Base-by-base conservation (phyloP, 139 green algal genomes). In the Deuterostichococcus epilithicus region DNA sequence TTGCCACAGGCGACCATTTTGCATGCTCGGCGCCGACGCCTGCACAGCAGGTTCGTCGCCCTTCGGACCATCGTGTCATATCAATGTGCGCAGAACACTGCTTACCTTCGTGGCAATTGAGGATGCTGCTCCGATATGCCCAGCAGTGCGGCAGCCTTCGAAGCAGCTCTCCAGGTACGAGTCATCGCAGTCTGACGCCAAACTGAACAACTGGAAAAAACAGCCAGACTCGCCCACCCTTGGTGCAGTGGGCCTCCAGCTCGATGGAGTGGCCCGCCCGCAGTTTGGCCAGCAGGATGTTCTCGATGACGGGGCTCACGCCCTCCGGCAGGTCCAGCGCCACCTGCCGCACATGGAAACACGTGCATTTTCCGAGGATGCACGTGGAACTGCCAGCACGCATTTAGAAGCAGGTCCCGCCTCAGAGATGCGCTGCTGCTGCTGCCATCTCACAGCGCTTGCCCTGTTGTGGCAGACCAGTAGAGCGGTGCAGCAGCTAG, bases 1-100 rank as follows among this genome's bases (percentile, higher is more conserved):
- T 99, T 2, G 93, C 94, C 3, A 98, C 96, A 5, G 96, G 96
- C 0, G 91, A 97, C 93, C 94, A 99, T 86, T 99, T 99, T 68
- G 96, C 96, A 82, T 99, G 96, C 58, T 96, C 90, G 58, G 88
- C 88, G 20, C 96, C 96, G 0, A 89, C 75, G 20, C 94, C 81
- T 86, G 70, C 69, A 76, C 32, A 63, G 26, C 18, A 63, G 8
- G 10, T 23, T 8, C 42, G n/a, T n/a, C n/a, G n/a, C n/a, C n/a
- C n/a, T n/a, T n/a, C n/a, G n/a, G n/a, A n/a, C n/a, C n/a, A n/a
- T n/a, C n/a, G n/a, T n/a, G n/a, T n/a, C n/a, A n/a, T n/a, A n/a
- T n/a, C n/a, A n/a, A n/a, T n/a, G n/a, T n/a, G n/a, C n/a, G n/a
- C n/a, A n/a, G n/a, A n/a, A n/a, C n/a, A n/a, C n/a, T n/a, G n/a